Evolutionary conservation across 805 yeast genomes (phyloP), one percentile per base, ranked within the genome.

Genomic region (Kuraishia cidri): DNA sequence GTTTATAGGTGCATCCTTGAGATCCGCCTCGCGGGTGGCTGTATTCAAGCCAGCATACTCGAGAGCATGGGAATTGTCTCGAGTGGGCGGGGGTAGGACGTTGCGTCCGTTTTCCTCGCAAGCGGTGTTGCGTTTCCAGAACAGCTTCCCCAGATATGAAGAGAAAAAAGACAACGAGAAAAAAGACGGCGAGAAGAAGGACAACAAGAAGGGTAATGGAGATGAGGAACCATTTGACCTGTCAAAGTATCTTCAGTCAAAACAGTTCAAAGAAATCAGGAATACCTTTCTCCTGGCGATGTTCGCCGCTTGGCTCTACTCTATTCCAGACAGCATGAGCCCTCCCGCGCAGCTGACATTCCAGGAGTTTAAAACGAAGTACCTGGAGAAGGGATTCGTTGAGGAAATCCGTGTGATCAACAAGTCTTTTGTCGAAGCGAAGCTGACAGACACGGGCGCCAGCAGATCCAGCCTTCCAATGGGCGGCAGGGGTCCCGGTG

Each of bases 331-430:
- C n/a, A n/a, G n/a, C n/a, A n/a, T n/a, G n/a, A n/a, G n/a, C n/a
- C n/a, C n/a, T n/a, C n/a, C 35, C 18, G 20, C 25, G 18, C 35
- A 32, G 35, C 56, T 58, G 28, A 56, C 64, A 3, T 58, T 53
- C 48, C 95, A 85, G 59, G 94, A 85, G 48, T 87, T 88, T 65
- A 80, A 81, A 52, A 66, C 79, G n/a, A 73, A 78, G 37, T 79
- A 81, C 43, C 61, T 88, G 20, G 85, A 80, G 40, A 74, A 73
- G 43, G 94, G 95, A 4, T 66, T 77, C 31, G 96, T 88, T 24
- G 75, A 79, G 31, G 75, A 71, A 40, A 64, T 87, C 30, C 66
- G 69, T 32, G 95, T 87, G 31, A 68, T 84, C 21, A 86, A 87
- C 58, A 76, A 75, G 43, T 70, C 72, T 39, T 54, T 69, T 3